Percentiles rank a stretch among this genome's conserved stretches.
Conservation (phyloP, 2,329 filamentous ascomycete species). For the Sclerotinia trifoliorum region DNA sequence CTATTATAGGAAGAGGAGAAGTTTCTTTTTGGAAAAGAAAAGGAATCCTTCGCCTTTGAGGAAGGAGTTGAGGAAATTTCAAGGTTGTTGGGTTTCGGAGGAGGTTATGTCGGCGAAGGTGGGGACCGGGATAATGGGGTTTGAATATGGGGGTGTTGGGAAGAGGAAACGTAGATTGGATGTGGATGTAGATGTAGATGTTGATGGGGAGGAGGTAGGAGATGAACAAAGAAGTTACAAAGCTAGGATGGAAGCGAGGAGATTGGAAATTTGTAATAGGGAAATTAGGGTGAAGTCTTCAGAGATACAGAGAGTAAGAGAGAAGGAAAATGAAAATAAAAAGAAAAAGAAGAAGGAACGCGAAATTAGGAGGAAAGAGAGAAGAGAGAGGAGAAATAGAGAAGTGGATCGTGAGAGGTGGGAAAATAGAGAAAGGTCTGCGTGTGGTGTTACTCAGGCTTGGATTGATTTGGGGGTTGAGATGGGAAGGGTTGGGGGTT, state of each 20-base stretch:
- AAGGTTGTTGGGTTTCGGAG: background rate
- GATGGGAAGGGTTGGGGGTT: background rate
- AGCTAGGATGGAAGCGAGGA: background rate
- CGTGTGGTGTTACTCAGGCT: background rate
- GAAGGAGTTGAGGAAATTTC: background rate
- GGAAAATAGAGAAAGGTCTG: background rate
- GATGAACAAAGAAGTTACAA: background rate
- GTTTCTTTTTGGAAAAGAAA: background rate
- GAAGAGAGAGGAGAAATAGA: background rate
- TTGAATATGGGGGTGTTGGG: background rate
- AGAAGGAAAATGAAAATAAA: background rate
- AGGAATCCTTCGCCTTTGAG: background rate
- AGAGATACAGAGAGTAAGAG: no score
- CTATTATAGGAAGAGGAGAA: background rate
- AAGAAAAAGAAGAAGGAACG: background rate
- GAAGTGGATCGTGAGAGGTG: background rate
- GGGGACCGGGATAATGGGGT: no score
- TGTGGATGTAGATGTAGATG: no score
- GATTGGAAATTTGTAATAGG: background rate
- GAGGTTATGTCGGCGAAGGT: background rate
- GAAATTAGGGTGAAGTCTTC: background rate
- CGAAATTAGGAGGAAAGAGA: background rate
- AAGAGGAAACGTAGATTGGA: background rate
- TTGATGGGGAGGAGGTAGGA: background rate
- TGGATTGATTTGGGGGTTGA: constrained; percentile 10